phyloP scores from a whole-genome alignment of 2,329 filamentous ascomycete genomes.

The Venturia carpophila region DNA sequence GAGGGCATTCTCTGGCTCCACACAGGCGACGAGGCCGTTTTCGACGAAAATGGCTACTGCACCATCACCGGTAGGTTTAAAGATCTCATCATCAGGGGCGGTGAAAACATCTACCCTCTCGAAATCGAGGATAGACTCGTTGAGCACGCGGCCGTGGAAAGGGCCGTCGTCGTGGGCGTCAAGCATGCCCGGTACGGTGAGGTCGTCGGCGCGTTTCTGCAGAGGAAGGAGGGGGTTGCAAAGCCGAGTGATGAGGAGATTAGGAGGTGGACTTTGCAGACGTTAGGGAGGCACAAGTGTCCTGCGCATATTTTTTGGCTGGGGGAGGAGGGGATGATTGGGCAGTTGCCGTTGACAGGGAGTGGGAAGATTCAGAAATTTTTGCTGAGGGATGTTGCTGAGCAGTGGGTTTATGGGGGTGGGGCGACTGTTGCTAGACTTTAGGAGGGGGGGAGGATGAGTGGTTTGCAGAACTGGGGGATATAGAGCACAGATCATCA shows the following conservation, averaged over 20 bases:
- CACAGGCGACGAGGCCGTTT: conserved; percentile 34
- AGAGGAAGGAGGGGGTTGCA: conserved; percentile 20
- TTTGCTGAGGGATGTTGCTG: conserved; percentile 23
- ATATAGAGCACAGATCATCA: too few species aligned
- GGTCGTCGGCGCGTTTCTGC: conserved; percentile 59
- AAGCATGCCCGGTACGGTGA: conserved; percentile 66
- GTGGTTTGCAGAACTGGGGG: too few species aligned
- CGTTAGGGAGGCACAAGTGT: conserved; percentile 41
- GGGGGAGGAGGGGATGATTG: conserved; percentile 41
- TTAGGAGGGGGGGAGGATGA: neutral
- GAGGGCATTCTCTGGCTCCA: conserved; percentile 40
- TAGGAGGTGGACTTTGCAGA: conserved; percentile 32
- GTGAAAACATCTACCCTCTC: conserved; percentile 47
- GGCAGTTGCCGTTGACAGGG: conserved; percentile 34
- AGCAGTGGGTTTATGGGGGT: conserved; percentile 13
- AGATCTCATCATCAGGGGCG: conserved; percentile 68
- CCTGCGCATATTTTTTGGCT: conserved; percentile 71
- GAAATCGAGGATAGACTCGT: conserved; percentile 69
- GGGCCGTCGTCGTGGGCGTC: conserved; percentile 63
- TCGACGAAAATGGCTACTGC: conserved; percentile 50
- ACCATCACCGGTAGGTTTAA: conserved; percentile 68
- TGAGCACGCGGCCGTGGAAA: conserved; percentile 52
- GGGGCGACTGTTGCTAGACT: neutral
- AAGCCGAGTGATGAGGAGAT: conserved; percentile 30
- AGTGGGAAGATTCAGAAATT: conserved; percentile 42